These are phyloP conservation scores for Apiotrichum gamsii DNA, from an alignment of 1,284 basidiomycete genomes.

Conservation along the genomic window DNA sequence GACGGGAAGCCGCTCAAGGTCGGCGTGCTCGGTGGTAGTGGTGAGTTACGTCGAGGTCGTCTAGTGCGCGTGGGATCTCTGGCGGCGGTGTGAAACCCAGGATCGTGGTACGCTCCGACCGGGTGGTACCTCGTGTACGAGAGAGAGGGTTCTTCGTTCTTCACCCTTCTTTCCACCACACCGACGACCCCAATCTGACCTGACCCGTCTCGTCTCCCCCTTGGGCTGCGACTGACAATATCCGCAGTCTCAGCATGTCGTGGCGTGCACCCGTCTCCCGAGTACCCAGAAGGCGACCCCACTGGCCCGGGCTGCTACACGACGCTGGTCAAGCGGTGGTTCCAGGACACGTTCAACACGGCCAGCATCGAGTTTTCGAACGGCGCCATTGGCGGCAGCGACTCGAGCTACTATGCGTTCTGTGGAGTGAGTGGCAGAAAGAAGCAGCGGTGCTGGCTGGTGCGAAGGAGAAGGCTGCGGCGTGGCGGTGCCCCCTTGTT, in stretches of 20 bases:
- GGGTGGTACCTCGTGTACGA: too few relatives aligned
- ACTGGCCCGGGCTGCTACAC: slow-evolving; percentile 44
- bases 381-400: slow-evolving; percentile 46
- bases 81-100: too few relatives aligned
- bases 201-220: too few relatives aligned
- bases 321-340: slow-evolving; percentile 34
- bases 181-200: too few relatives aligned
- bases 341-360: slow-evolving; percentile 33
- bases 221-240: slow-evolving; percentile 1
- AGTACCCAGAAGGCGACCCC: slow-evolving; percentile 41
- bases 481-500: too few relatives aligned
- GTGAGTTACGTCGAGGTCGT: too few relatives aligned
- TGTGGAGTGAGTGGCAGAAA: slow-evolving; percentile 36
- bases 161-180: too few relatives aligned
- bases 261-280: slow-evolving; percentile 37
- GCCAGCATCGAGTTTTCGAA: slow-evolving; percentile 27
- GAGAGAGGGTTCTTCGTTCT: too few relatives aligned
- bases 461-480: too few relatives aligned
- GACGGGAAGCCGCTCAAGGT: slow-evolving; percentile 37
- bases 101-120: too few relatives aligned
- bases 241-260: slow-evolving; percentile 43
- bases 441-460: too few relatives aligned
- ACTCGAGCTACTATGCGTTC: slow-evolving; percentile 47
- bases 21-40: slow-evolving; percentile 43
- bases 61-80: too few relatives aligned